Evolutionary conservation across 441 rosid species (phyloP).

Genomic region (Capsella rubella): DNA sequence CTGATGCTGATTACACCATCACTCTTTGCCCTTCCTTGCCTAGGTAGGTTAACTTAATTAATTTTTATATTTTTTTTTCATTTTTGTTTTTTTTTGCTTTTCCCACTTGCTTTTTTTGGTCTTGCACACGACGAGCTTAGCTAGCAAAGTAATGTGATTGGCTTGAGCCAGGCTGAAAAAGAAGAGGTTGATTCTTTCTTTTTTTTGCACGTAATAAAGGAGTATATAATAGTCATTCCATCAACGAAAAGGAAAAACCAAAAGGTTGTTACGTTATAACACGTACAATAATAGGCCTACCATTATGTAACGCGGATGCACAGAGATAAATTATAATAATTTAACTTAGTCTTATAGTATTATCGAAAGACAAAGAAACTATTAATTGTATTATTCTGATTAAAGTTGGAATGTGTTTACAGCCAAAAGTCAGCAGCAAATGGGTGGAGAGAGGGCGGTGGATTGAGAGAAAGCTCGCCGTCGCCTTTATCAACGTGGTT

Average conservation of each 20-base stretch:
- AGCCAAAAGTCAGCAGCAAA: constrained; percentile 46
- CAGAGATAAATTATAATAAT: neutral
- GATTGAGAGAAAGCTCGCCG: constrained; percentile 30
- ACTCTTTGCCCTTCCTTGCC: constrained; percentile 84
- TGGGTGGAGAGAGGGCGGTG: constrained; percentile 38
- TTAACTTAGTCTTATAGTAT: neutral
- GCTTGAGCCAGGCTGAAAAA: constrained; percentile 34
- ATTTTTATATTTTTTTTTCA: neutral
- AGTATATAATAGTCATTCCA: constrained; percentile 37
- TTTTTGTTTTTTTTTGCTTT: neutral
- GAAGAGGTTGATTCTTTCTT: constrained; percentile 31
- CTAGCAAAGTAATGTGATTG: constrained; percentile 46
- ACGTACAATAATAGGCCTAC: constrained; percentile 33
- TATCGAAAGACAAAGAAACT: neutral
- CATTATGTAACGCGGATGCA: constrained; percentile 30
- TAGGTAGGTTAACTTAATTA: constrained; percentile 34
- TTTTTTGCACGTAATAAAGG: constrained; percentile 46
- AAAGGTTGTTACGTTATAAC: constrained; percentile 21
- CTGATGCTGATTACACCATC: constrained; percentile 68
- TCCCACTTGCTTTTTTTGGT: constrained; percentile 21
- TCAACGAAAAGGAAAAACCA: constrained; percentile 30
- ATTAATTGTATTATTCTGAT: neutral
- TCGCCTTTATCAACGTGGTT: constrained; percentile 43
- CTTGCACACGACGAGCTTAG: constrained; percentile 46
- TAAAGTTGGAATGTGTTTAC: constrained; percentile 33